Conservation (phyloP, 208 protist species). For the Tritrichomonas foetus region DNA sequence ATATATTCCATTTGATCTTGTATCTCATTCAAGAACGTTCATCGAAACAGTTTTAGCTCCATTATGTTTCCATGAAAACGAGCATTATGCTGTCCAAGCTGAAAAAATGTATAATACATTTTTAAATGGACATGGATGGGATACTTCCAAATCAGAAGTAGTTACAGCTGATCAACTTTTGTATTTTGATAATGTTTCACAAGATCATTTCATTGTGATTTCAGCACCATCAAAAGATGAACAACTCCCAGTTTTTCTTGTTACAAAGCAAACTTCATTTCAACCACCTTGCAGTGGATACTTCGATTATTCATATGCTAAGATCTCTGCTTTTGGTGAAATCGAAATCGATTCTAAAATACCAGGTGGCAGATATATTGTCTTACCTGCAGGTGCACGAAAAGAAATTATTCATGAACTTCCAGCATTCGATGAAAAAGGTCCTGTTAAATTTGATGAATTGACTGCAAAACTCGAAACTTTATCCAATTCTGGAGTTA, state of each 20-base stretch:
- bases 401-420: conserved; percentile 37
- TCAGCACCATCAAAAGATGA: not conserved
- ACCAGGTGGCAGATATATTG: not conserved
- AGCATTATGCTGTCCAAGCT: not conserved
- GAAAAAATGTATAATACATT: not conserved
- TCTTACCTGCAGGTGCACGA: not conserved
- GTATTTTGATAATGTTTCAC: not conserved
- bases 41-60: conserved; percentile 14
- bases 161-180: not conserved
- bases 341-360: not conserved
- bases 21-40: not conserved
- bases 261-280: not conserved
- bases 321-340: not conserved
- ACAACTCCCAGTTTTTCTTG: not conserved
- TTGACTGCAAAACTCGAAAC: not conserved
- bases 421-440: conserved; percentile 29
- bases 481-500: not conserved
- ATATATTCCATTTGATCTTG: not conserved
- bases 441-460: not conserved
- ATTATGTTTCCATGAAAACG: conserved; percentile 14
- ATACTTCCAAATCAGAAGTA: not conserved
- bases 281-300: not conserved
- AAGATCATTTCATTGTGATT: not conserved
- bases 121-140: not conserved
- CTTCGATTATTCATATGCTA: not conserved